phyloP scores from a whole-genome alignment of 768 basidiomycete species.

The Harrya chromipes region DNA sequence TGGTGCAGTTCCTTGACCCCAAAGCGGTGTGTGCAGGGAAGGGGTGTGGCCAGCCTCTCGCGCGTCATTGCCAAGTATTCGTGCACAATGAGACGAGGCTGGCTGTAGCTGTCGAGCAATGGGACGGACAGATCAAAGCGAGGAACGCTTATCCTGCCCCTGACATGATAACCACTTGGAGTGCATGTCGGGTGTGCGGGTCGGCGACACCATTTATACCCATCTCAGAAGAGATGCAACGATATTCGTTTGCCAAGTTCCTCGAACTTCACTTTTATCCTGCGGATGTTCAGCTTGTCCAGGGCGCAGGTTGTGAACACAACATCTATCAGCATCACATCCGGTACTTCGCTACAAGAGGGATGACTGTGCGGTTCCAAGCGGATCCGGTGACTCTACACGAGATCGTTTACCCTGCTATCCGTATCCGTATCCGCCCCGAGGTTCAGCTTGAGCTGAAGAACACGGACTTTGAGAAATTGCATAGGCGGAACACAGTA shows the following conservation, averaged over 20 bases:
- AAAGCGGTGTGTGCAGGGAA: slow-evolving; percentile 80
- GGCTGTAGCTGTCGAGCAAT: slow-evolving; percentile 84
- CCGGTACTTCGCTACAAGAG: slow-evolving; percentile 82
- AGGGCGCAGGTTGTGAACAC: slow-evolving; percentile 87
- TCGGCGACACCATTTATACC: slow-evolving; percentile 85
- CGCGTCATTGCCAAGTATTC: slow-evolving; percentile 86
- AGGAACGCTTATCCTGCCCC: slow-evolving; percentile 55
- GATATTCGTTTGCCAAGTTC: slow-evolving; percentile 95
- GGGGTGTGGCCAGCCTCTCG: slow-evolving; percentile 75
- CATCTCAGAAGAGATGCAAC: slow-evolving; percentile 87
- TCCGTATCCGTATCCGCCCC: slow-evolving; percentile 79
- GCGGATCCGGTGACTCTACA: slow-evolving; percentile 78
- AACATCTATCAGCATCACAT: slow-evolving; percentile 93
- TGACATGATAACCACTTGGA: slow-evolving; percentile 89
- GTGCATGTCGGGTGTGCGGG: slow-evolving; percentile 74
- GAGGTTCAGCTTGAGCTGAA: slow-evolving; percentile 88
- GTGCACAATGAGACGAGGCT: slow-evolving; percentile 85
- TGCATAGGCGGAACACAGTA: slow-evolving; percentile 64
- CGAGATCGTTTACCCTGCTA: slow-evolving; percentile 87
- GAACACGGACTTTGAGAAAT: slow-evolving; percentile 82
- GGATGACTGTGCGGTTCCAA: slow-evolving; percentile 86
- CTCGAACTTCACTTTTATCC: slow-evolving; percentile 96
- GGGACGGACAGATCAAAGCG: slow-evolving; percentile 74
- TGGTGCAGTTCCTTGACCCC: slow-evolving; percentile 67
- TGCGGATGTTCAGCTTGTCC: slow-evolving; percentile 77